Percentiles rank a stretch among this genome's conserved stretches.
These are phyloP conservation scores for Sherardia arvensis DNA, from an alignment of 257 asterid genomes.

Conservation along the genomic window DNA sequence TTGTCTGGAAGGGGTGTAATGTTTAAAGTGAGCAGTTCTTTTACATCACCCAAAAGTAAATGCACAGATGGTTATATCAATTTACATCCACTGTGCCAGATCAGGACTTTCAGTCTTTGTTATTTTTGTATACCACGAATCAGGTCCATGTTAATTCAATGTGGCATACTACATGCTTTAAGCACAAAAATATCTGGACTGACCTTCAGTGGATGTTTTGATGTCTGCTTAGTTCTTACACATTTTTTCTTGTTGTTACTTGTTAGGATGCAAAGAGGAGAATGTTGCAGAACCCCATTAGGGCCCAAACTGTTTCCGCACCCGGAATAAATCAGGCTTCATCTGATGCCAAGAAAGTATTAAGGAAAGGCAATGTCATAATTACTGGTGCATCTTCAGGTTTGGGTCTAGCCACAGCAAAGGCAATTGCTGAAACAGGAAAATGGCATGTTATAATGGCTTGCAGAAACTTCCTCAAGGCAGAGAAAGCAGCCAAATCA, in stretches of 20 bases:
- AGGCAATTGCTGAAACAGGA: constrained; percentile 66
- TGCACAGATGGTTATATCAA: not conserved
- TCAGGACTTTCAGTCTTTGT: constrained; percentile 9
- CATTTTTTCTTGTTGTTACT: not conserved
- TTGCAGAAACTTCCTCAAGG: constrained; percentile 80
- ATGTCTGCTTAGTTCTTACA: not conserved
- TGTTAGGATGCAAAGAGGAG: constrained; percentile 18
- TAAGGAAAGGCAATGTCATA: constrained; percentile 52
- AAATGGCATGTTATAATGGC: constrained; percentile 90
- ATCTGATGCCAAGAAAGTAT: constrained; percentile 50
- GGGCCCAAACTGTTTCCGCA: constrained; percentile 53
- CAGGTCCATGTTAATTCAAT: too few relatives aligned
- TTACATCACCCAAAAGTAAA: too few relatives aligned
- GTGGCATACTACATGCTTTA: too few relatives aligned
- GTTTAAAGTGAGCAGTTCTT: too few relatives aligned
- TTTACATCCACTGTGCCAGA: not conserved
- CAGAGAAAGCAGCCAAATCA: constrained; percentile 67
- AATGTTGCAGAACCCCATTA: constrained; percentile 24
- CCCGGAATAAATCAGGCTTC: constrained; percentile 38
- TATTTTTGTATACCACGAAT: constrained; percentile 18
- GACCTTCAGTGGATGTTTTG: not conserved
- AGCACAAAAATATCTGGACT: too few relatives aligned
- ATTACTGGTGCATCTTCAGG: constrained; percentile 88
- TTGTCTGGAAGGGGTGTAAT: too few relatives aligned
- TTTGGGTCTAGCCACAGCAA: constrained; percentile 76